phyloP scores from a whole-genome alignment of 805 yeast genomes.

The Candida montana region DNA sequence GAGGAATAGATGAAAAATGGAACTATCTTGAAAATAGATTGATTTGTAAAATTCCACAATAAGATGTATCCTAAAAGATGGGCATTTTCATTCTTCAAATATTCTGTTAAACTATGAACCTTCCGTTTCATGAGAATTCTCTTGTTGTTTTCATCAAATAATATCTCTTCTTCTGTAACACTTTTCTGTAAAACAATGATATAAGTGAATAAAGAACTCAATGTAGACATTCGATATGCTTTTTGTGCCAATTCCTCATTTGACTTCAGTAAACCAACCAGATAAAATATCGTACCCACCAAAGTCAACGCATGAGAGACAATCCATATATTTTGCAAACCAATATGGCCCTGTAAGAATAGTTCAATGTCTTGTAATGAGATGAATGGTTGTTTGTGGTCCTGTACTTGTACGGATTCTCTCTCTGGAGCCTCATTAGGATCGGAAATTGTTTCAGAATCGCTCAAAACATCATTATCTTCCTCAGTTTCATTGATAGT shows the following conservation, averaged over 20 bases:
- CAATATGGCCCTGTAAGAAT: slow-evolving; percentile 5
- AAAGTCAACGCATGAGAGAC: slow-evolving; percentile 21
- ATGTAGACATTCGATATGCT: slow-evolving; percentile 15
- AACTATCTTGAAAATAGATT: slow-evolving; percentile 29
- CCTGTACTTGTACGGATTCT: too few relatives aligned
- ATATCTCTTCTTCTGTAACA: slow-evolving; percentile 15
- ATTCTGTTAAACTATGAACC: slow-evolving; percentile 28
- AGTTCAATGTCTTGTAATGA: too few relatives aligned
- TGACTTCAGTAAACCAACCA: slow-evolving; percentile 3
- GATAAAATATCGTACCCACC: slow-evolving; percentile 12
- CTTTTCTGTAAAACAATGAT: slow-evolving; percentile 22
- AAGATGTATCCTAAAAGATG: slow-evolving; percentile 32
- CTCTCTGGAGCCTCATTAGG: too few relatives aligned
- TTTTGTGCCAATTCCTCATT: background rate
- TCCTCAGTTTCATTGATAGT: too few relatives aligned
- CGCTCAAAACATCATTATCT: too few relatives aligned
- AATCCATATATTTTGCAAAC: slow-evolving; percentile 22
- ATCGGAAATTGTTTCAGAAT: too few relatives aligned
- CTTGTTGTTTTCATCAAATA: slow-evolving; percentile 9
- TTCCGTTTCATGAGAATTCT: slow-evolving; percentile 11
- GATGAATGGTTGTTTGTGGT: too few relatives aligned
- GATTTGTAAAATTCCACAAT: slow-evolving; percentile 33
- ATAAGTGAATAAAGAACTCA: slow-evolving; percentile 21
- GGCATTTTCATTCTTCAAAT: slow-evolving; percentile 37
- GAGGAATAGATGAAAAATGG: slow-evolving; percentile 39